These are phyloP conservation scores for Populus euphratica DNA, from an alignment of 345 rosid species.

Conservation along the genomic window DNA sequence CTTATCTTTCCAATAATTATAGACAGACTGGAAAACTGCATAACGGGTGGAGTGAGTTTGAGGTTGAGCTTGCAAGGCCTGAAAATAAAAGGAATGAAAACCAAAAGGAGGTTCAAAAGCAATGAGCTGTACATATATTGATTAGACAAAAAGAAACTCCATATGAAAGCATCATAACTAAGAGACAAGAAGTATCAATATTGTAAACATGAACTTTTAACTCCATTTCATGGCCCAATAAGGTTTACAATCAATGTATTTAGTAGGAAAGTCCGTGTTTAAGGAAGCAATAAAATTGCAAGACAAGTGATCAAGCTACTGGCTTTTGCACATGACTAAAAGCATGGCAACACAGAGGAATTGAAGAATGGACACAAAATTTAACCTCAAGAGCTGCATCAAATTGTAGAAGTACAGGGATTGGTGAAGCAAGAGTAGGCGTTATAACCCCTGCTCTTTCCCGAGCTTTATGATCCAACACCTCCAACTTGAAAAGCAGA, in stretches of 20 bases:
- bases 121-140: background rate
- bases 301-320: background rate
- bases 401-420: constrained; percentile 76
- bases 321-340: background rate
- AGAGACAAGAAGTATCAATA: background rate
- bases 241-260: background rate
- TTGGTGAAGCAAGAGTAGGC: constrained; percentile 73
- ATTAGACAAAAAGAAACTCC: background rate
- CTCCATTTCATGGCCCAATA: background rate
- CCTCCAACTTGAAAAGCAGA: constrained; percentile 85
- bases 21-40: constrained; percentile 70
- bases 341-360: constrained; percentile 5
- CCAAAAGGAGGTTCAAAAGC: background rate
- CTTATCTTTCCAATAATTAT: constrained; percentile 92
- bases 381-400: constrained; percentile 87
- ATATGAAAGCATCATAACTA: background rate
- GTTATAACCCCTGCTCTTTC: constrained; percentile 94
- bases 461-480: constrained; percentile 92
- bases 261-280: background rate
- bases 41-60: constrained; percentile 42
- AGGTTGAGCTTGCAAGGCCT: constrained; percentile 70
- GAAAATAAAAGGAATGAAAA: constrained; percentile 19
- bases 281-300: background rate
- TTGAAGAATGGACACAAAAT: constrained; percentile 20
- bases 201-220: background rate